Percentiles rank a stretch among this genome's conserved stretches.
Evolutionary conservation across 139 green algal genomes (phyloP).

Genomic region (Microglena sp.): DNA sequence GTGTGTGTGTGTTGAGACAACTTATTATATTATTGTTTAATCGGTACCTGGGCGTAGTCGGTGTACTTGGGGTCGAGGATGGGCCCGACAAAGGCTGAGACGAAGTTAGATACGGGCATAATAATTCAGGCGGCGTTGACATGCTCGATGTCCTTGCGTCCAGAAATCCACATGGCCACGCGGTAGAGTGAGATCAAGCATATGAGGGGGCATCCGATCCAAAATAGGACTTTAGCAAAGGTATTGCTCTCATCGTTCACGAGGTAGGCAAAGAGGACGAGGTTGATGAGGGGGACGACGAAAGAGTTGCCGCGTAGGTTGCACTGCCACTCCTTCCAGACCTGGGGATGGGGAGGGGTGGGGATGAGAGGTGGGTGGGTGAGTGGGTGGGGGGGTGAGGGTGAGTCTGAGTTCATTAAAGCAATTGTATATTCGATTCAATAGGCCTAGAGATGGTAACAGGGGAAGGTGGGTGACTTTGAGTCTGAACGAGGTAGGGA

Average conservation of each 20-base stretch:
- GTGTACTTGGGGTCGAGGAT: too few species aligned
- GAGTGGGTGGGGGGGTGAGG: not conserved
- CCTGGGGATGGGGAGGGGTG: not conserved
- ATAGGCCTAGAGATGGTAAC: too few species aligned
- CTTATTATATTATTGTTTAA: too few species aligned
- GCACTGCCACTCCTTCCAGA: constrained; percentile 7
- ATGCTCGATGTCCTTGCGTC: constrained; percentile 30
- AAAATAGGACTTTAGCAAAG: constrained; percentile 35
- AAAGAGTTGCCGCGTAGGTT: constrained; percentile 26
- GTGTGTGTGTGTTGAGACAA: too few species aligned
- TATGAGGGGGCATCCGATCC: constrained; percentile 22
- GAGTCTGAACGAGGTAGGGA: constrained; percentile 30
- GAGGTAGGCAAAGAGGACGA: constrained; percentile 27
- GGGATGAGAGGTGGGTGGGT: not conserved
- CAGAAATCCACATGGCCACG: constrained; percentile 26
- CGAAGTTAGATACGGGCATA: constrained; percentile 14
- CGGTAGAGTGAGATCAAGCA: constrained; percentile 8
- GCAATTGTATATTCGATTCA: too few species aligned
- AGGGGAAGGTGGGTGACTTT: too few species aligned
- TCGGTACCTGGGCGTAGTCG: too few species aligned
- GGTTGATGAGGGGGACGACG: constrained; percentile 18
- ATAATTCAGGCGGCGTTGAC: constrained; percentile 32
- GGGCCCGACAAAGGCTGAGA: too few species aligned
- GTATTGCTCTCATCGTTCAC: constrained; percentile 13
- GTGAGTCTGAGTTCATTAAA: too few species aligned